phyloP scores from a whole-genome alignment of 495 filamentous ascomycete genomes.

The Haplographium delicatum region DNA sequence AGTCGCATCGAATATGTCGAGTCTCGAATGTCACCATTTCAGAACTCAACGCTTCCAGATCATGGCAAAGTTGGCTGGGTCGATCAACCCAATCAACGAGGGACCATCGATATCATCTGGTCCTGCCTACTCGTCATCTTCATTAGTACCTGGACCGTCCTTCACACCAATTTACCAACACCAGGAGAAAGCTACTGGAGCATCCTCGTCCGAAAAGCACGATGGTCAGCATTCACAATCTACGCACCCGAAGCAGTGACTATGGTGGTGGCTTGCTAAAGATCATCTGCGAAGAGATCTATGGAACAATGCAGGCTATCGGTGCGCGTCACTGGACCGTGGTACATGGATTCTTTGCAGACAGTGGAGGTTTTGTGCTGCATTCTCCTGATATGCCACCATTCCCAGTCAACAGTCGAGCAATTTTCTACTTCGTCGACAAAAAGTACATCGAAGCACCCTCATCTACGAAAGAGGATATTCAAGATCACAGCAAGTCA shows the following conservation, averaged over 20 bases:
- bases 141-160: constrained; percentile 24
- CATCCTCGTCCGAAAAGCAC: constrained; percentile 7
- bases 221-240: background rate
- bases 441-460: background rate
- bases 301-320: constrained; percentile 19
- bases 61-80: too few species aligned
- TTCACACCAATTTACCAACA: constrained; percentile 22
- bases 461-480: constrained; percentile 21
- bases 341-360: constrained; percentile 31
- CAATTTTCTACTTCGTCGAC: constrained; percentile 24
- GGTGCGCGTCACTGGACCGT: constrained; percentile 25
- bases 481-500: constrained; percentile 31
- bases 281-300: constrained; percentile 19
- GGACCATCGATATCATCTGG: constrained; percentile 23
- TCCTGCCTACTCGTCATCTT: constrained; percentile 25
- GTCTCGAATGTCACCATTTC: too few species aligned
- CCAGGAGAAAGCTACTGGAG: constrained; percentile 22
- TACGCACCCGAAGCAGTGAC: constrained; percentile 25
- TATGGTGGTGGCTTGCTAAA: constrained; percentile 18
- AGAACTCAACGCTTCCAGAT: too few species aligned
- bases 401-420: constrained; percentile 28
- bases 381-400: constrained; percentile 17
- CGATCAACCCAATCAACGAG: constrained; percentile 1
- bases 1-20: too few species aligned
- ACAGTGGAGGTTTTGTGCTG: constrained; percentile 31